Percentiles rank a stretch among this genome's conserved stretches.
Conservation (phyloP, 1,139 yeast genomes). For the Meyerozyma smithsonii region DNA sequence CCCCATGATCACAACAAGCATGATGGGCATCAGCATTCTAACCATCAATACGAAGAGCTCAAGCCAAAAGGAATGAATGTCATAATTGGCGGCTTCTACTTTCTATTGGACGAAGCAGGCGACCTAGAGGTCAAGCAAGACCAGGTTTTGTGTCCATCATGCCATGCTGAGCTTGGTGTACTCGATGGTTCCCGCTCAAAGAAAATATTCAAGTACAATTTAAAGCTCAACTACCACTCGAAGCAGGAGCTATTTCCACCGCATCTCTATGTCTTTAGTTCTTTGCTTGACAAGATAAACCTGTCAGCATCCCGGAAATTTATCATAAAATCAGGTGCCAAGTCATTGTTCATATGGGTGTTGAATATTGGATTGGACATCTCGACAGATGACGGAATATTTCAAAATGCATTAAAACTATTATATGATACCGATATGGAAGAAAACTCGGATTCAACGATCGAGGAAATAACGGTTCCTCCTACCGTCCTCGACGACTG, state of each 20-base stretch:
- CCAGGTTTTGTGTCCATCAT: constrained; percentile 22
- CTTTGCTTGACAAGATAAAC: constrained; percentile 42
- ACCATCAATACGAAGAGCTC: constrained; percentile 33
- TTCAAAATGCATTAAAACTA: constrained; percentile 36
- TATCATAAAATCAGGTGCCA: constrained; percentile 58
- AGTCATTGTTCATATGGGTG: constrained; percentile 52
- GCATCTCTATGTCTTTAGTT: constrained; percentile 31
- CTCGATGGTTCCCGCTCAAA: constrained; percentile 14
- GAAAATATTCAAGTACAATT: constrained; percentile 60
- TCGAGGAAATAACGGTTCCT: constrained; percentile 13
- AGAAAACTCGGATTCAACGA: constrained; percentile 13
- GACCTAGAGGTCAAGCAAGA: constrained; percentile 6
- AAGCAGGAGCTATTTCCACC: constrained; percentile 25
- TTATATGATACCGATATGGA: constrained; percentile 25
- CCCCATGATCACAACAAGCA: constrained; percentile 44
- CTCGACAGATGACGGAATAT: constrained; percentile 14
- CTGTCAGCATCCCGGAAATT: constrained; percentile 43
- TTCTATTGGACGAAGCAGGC: constrained; percentile 34
- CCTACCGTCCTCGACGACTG: constrained; percentile 12
- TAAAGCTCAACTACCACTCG: constrained; percentile 25
- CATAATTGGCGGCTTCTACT: constrained; percentile 56
- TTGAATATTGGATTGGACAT: constrained; percentile 36
- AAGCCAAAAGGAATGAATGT: constrained; percentile 41
- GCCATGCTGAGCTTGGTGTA: constrained; percentile 33
- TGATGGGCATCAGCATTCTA: constrained; percentile 11